These are phyloP conservation scores for Didymella segeticola DNA, from an alignment of 2,329 filamentous ascomycete genomes.

Conservation along the genomic window DNA sequence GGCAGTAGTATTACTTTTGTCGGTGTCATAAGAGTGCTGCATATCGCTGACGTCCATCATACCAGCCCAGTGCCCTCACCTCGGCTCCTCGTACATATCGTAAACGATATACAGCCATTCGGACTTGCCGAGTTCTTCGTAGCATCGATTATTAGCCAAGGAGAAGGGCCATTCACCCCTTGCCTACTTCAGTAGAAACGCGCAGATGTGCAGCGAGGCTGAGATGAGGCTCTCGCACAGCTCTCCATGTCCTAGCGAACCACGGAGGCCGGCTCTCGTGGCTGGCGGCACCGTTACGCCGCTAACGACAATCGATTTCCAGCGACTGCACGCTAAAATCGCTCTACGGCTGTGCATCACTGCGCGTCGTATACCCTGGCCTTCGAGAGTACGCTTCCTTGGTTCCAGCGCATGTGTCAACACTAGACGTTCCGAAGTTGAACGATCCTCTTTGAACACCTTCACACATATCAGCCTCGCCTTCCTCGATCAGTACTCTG, in stretches of 20 bases:
- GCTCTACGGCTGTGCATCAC: conserved; percentile 7
- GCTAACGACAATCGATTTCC: conserved; percentile 4
- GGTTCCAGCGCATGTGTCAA: neutral
- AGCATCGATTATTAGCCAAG: neutral
- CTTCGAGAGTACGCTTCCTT: neutral
- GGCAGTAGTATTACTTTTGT: neutral
- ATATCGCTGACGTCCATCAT: neutral
- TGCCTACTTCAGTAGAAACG: neutral
- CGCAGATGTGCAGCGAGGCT: neutral
- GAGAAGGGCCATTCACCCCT: neutral
- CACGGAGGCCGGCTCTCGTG: neutral
- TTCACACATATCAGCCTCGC: too few species aligned
- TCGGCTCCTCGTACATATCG: neutral
- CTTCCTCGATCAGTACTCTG: too few species aligned
- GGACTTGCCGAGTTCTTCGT: neutral
- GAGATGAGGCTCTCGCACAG: neutral
- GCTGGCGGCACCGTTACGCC: conserved; percentile 6
- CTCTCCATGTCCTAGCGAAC: neutral
- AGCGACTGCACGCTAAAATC: neutral
- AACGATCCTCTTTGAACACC: neutral
- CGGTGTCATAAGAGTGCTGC: conserved; percentile 3
- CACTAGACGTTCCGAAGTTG: neutral
- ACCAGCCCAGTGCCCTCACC: neutral
- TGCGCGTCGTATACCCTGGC: neutral
- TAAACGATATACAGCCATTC: neutral